Base-by-base conservation (phyloP, 192 early-diverging fungal genomes). In the Coemansia sp. region DNA sequence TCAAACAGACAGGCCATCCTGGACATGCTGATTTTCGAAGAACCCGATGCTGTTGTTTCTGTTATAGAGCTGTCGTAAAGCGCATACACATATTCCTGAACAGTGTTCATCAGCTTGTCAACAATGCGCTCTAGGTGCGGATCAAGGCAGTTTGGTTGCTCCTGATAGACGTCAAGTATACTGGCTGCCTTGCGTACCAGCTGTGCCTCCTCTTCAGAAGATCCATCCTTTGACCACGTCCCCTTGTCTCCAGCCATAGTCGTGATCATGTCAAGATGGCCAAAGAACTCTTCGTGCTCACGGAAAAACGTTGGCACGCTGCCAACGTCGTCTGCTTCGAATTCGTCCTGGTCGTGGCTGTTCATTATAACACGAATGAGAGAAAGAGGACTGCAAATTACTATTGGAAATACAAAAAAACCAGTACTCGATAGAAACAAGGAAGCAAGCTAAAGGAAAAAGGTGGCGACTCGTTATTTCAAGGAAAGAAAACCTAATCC, bases 111-210 rank as follows among this genome's bases (percentile, higher is more conserved):
- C 40, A 83, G 50, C 58, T 40, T 40, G 47, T 64, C 41, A 9
- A 83, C 69, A 37, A 77, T 83, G 47, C 72, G 68, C 64, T 77
- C 80, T 54, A 83, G 42, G 44, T 78, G 61, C 32, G 81, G 76
- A 66, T 83, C 81, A 23, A 83, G 69, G 38, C 75, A 78, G 43
- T 64, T 77, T 2, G 81, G 81, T 60, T 78, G 72, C 66, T 83
- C 81, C 63, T 83, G 81, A 39, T 83, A 83, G 21, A 44, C 4
- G 38, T 76, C 73, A 23, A 83, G 64, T 6, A 64, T 72, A 18
- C 48, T 58, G 23, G 58, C 49, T 63, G 77, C 61, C 32, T 63
- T 65, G 60, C 70, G 67, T 12, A 83, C 38, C 26, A 58, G 52
- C 50, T 45, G 53, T 0, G 7, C 45, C 50, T 82, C 79, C 9